These are phyloP conservation scores for Alisma plantagoaquatica DNA, from an alignment of 106 monocot genomes.

Conservation along the genomic window DNA sequence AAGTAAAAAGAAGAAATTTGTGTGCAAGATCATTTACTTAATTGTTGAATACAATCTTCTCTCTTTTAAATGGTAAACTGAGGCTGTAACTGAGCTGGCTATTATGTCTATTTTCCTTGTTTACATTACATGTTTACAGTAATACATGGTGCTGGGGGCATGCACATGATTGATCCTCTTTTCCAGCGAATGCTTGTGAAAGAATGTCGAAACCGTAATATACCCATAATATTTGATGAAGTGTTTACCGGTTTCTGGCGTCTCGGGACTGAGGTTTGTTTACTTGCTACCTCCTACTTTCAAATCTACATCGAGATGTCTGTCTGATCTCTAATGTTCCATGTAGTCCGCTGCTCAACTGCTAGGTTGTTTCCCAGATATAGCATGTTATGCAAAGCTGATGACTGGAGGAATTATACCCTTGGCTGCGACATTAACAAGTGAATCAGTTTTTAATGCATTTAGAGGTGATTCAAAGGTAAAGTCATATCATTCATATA, in stretches of 20 bases:
- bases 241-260: conserved; percentile 99
- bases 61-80: too few relatives aligned
- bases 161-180: conserved; percentile 97
- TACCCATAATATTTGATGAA: conserved; percentile 97
- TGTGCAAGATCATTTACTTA: too few relatives aligned
- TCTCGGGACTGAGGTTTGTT: conserved; percentile 68
- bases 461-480: conserved; percentile 89
- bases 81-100: too few relatives aligned
- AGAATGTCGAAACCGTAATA: conserved; percentile 48
- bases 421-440: conserved; percentile 77
- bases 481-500: neutral
- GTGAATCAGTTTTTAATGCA: conserved; percentile 70
- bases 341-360: conserved; percentile 94
- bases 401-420: conserved; percentile 93
- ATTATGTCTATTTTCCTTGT: too few relatives aligned
- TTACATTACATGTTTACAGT: conserved; percentile 35
- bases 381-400: conserved; percentile 87
- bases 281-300: neutral
- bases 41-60: too few relatives aligned
- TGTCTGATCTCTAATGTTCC: neutral
- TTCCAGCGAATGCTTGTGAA: conserved; percentile 81
- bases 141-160: conserved; percentile 90
- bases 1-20: too few relatives aligned
- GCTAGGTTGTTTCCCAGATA: conserved; percentile 76
- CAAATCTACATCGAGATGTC: neutral